These are phyloP conservation scores for Candida lessepsii DNA, from an alignment of 805 yeast genomes.

Conservation along the genomic window DNA sequence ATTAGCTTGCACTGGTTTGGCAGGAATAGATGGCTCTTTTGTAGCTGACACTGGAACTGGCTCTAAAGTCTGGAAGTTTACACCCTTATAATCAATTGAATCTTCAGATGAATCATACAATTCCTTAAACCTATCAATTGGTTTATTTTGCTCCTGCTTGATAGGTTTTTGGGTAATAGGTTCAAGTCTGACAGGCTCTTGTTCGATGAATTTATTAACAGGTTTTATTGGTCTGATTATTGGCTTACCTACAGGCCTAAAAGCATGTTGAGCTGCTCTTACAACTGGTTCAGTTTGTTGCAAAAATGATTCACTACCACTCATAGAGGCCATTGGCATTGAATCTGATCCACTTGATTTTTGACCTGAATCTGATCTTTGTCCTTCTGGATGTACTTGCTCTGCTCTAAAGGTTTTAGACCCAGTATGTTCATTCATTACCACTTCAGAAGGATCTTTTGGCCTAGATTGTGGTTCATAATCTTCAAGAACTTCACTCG, in stretches of 20 bases:
- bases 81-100: slow-evolving; percentile 4
- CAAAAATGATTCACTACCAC: slow-evolving; percentile 5
- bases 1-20: no score
- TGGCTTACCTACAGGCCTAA: not conserved
- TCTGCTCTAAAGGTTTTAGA: no score
- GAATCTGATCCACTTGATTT: not conserved
- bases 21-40: no score
- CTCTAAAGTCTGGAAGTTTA: no score
- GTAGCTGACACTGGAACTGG: not conserved
- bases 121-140: slow-evolving; percentile 9
- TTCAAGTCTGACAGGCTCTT: not conserved
- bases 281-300: not conserved
- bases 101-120: slow-evolving; percentile 14
- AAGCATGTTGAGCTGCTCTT: slow-evolving; percentile 1
- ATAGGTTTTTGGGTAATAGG: not conserved
- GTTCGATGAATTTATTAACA: not conserved
- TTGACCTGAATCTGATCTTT: not conserved
- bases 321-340: not conserved
- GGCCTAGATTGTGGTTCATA: not conserved
- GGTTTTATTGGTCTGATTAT: not conserved
- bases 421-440: no score
- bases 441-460: no score
- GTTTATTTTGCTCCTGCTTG: not conserved
- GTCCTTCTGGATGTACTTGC: not conserved
- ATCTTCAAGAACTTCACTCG: slow-evolving; percentile 1